phyloP scores from a whole-genome alignment of 2,329 filamentous ascomycete species.

The Microcera coccophila region DNA sequence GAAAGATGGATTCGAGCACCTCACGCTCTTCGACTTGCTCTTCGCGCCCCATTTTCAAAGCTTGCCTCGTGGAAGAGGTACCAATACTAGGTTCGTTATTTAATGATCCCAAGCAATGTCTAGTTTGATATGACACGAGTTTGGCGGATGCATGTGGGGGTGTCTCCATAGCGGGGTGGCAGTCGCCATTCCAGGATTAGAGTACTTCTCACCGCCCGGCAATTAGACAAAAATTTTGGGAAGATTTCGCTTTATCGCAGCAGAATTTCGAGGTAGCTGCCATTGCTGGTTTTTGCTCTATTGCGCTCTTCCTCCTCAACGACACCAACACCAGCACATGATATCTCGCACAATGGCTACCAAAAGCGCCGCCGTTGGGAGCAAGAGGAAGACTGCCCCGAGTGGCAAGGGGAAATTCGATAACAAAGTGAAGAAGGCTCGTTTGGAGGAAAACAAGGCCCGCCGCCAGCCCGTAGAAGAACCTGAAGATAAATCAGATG shows the following conservation, averaged over 20 bases:
- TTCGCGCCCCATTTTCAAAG: slow-evolving; percentile 61
- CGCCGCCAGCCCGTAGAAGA: slow-evolving; percentile 37
- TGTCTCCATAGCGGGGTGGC: slow-evolving; percentile 28
- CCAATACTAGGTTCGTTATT: slow-evolving; percentile 9
- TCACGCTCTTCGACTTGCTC: slow-evolving; percentile 95
- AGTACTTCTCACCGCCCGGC: slow-evolving; percentile 34
- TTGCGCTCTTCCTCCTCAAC: slow-evolving; percentile 4
- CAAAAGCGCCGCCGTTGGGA: slow-evolving; percentile 44
- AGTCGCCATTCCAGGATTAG: slow-evolving; percentile 20
- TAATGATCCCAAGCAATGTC: slow-evolving; percentile 7
- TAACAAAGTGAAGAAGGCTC: slow-evolving; percentile 50
- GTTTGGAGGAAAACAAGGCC: slow-evolving; percentile 35
- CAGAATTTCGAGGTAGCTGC: slow-evolving; percentile 10
- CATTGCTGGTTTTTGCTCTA: not conserved
- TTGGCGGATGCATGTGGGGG: slow-evolving; percentile 21
- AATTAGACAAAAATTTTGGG: slow-evolving; percentile 29
- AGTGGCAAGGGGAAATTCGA: slow-evolving; percentile 41
- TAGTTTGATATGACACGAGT: slow-evolving; percentile 14
- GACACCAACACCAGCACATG: slow-evolving; percentile 3
- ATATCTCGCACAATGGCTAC: slow-evolving; percentile 52
- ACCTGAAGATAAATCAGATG: slow-evolving; percentile 41
- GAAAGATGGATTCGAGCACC: slow-evolving; percentile 96
- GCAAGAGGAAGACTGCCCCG: slow-evolving; percentile 55
- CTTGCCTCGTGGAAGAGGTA: slow-evolving; percentile 4
- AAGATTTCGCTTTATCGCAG: slow-evolving; percentile 6